Base-by-base conservation (phyloP, 1,284 basidiomycete species). In the Schizophyllum amplum region DNA sequence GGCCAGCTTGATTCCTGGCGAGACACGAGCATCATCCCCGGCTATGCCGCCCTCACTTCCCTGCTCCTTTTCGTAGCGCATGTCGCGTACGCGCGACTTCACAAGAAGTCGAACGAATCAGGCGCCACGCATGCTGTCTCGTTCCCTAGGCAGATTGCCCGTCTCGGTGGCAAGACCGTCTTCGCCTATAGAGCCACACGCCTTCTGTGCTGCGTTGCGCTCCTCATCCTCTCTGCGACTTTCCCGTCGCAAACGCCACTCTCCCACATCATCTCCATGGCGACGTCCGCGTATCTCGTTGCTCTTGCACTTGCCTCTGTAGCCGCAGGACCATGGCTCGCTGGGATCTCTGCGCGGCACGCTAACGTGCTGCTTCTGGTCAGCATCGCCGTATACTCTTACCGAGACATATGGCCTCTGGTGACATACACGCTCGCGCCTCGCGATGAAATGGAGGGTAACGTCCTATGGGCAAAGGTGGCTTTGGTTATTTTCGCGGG, bases 391-490 rank as follows among this genome's bases (percentile, higher is more conserved):
- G 70, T 80, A 15, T 87, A 81, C 65, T 68, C 71, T 7, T 85
- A 84, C 66, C 78, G 86, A n/a, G 84, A 89, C 66, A 57, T 88
- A 21, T 82, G 77, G 68, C 86, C 87, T 7, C 66, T 86, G 4
- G 71, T 76, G 20, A 87, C 83, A 0, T 84, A 69, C 58, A 67
- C 65, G 1, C 56, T 59, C 46, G 26, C 52, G 1, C 74, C 75
- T 33, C 57, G 61, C 26, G 77, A 78, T 60, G 48, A 50, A 24
- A 17, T 2, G 11, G 21, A 21, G 22, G 65, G 65, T 4, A 42
- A 48, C 21, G 42, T 69, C 4, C 51, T 70, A 1, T 69, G 68
- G 68, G 56, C 62, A 5, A 68, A 69, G 53, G 46, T 69, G 20
- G 52, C 55, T 7, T 22, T 65, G 1, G 52, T 71, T 4, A 55